A percentile compares a stretch with the other conserved stretches of the same genome.
phyloP scores from a whole-genome alignment of 306 rosid genomes.

The Canavalia ensiformis region DNA sequence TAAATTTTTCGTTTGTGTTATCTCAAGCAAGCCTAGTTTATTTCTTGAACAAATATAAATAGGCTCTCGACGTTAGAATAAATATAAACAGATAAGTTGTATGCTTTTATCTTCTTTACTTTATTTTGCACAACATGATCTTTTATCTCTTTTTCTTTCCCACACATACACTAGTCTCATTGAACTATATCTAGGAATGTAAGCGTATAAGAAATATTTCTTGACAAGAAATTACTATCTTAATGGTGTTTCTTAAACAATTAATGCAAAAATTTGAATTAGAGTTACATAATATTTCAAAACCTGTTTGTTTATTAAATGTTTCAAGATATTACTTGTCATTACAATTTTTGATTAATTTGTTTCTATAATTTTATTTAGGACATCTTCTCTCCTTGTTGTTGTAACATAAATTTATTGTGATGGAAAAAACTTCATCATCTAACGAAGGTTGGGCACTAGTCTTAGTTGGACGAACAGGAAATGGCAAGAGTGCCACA shows the following conservation, averaged over 20 bases:
- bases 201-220: background rate
- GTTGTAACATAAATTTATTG: background rate
- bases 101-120: background rate
- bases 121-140: too few relatives aligned
- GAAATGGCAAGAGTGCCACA: slow-evolving; percentile 94
- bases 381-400: background rate
- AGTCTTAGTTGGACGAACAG: slow-evolving; percentile 88
- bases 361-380: background rate
- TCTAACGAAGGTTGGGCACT: slow-evolving; percentile 59
- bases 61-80: too few relatives aligned
- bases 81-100: background rate
- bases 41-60: background rate
- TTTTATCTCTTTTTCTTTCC: too few relatives aligned
- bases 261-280: too few relatives aligned
- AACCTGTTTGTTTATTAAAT: background rate
- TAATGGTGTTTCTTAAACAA: too few relatives aligned
- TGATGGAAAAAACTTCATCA: background rate
- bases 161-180: background rate
- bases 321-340: background rate
- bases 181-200: background rate
- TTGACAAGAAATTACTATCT: background rate
- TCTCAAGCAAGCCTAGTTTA: background rate
- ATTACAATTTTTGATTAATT: background rate
- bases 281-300: background rate
- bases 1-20: background rate